Conservation (phyloP, 2,329 filamentous ascomycete species). For the Xylaria arbuscula region DNA sequence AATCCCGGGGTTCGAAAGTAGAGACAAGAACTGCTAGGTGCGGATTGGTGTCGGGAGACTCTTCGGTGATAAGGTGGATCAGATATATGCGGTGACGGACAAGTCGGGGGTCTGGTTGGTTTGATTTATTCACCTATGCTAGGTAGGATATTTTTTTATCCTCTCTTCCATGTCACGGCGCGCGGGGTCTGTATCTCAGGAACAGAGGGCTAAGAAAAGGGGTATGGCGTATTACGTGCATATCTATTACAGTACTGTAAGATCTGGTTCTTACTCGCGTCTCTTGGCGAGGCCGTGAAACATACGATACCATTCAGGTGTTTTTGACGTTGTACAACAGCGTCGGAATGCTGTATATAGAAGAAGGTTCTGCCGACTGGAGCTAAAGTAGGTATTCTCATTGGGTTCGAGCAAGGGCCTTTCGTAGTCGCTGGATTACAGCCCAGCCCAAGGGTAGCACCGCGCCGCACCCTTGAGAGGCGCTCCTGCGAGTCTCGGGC, state of each 20-base stretch:
- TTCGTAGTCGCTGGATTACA: constrained; percentile 19
- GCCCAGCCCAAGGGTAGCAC: constrained; percentile 24
- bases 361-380: neutral
- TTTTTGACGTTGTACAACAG: constrained; percentile 27
- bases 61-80: constrained; percentile 31
- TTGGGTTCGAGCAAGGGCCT: constrained; percentile 26
- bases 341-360: constrained; percentile 1
- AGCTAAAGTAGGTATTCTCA: neutral
- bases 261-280: constrained; percentile 27
- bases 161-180: constrained; percentile 10
- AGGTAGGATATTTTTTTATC: constrained; percentile 2
- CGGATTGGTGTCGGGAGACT: constrained; percentile 32
- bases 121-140: constrained; percentile 8
- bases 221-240: constrained; percentile 25
- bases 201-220: neutral
- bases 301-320: constrained; percentile 12
- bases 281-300: constrained; percentile 27
- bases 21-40: constrained; percentile 28
- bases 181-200: constrained; percentile 9
- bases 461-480: constrained; percentile 6
- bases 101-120: constrained; percentile 30
- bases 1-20: constrained; percentile 12
- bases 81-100: constrained; percentile 21
- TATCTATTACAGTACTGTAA: constrained; percentile 9
- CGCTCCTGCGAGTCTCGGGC: constrained; percentile 24